Evolutionary conservation across 208 protist species (phyloP).

Genomic region (Trichomonas gallinae): DNA sequence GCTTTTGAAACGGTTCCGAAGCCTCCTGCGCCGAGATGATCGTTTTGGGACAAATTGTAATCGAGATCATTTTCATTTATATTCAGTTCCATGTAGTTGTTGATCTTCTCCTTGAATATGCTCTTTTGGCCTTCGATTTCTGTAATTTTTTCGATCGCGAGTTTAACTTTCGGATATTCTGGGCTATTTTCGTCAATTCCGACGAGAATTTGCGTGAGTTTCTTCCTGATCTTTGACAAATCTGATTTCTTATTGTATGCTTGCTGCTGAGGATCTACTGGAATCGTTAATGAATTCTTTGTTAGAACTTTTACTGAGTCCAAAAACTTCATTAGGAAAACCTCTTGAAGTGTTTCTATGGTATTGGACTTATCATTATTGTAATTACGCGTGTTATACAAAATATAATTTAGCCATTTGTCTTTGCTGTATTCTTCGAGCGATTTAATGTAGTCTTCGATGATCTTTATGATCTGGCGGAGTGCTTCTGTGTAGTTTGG

Average conservation of each 20-base stretch:
- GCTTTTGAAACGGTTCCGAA: background rate
- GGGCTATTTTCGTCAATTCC: background rate
- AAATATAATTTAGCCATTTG: background rate
- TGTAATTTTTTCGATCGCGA: background rate
- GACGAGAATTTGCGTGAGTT: background rate
- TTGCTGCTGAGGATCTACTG: background rate
- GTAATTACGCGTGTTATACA: background rate
- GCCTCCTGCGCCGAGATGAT: background rate
- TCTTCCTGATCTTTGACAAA: background rate
- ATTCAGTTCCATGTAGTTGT: background rate
- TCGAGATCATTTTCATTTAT: background rate
- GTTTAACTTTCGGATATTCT: background rate
- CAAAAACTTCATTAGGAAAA: background rate
- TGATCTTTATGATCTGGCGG: background rate
- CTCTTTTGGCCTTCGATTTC: background rate
- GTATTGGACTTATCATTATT: no score
- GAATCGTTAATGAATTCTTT: background rate
- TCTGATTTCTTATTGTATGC: background rate
- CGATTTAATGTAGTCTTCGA: background rate
- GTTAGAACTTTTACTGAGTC: background rate
- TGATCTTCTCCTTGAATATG: background rate
- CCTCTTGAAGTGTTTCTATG: background rate
- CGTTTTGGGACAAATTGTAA: background rate
- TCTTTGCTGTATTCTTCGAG: background rate
- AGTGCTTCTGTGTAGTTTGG: background rate